Conservation (phyloP, 192 early-diverging fungal genomes). For the Coemansia guatemalensis region DNA sequence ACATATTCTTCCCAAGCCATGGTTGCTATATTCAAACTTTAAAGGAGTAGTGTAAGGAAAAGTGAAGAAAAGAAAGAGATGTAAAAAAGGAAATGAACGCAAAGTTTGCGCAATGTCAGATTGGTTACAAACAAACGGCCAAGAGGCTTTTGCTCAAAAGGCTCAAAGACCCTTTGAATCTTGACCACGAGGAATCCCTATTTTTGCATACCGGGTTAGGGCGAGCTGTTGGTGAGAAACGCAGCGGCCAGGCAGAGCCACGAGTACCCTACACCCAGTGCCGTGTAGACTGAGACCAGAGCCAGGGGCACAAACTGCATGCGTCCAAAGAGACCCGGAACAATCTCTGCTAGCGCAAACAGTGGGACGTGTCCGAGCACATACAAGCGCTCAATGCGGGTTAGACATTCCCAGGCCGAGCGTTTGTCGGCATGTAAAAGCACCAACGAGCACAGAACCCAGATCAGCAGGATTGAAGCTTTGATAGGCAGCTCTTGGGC, state of each 20-base stretch:
- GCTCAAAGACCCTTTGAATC: neutral
- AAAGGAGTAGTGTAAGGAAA: neutral
- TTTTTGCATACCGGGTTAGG: slow-evolving; percentile 5
- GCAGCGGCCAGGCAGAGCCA: slow-evolving; percentile 57
- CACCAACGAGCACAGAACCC: slow-evolving; percentile 28
- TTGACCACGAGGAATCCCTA: neutral
- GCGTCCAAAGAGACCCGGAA: slow-evolving; percentile 38
- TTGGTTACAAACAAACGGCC: neutral
- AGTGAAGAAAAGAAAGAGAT: slow-evolving; percentile 16
- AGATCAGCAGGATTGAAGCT: slow-evolving; percentile 20
- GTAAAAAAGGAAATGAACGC: neutral
- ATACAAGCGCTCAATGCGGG: slow-evolving; percentile 22
- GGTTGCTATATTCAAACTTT: slow-evolving; percentile 24
- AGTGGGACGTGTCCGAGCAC: slow-evolving; percentile 32
- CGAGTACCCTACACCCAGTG: slow-evolving; percentile 72
- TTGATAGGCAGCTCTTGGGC: slow-evolving; percentile 44
- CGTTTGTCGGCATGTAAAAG: slow-evolving; percentile 21
- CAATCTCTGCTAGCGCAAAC: slow-evolving; percentile 30
- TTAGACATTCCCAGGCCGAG: slow-evolving; percentile 41
- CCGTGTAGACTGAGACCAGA: slow-evolving; percentile 73
- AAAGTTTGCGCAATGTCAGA: neutral
- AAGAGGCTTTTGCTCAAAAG: neutral
- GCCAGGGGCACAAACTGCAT: slow-evolving; percentile 82
- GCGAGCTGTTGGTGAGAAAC: slow-evolving; percentile 16
- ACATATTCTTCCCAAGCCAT: slow-evolving; percentile 87